phyloP scores from a whole-genome alignment of 192 early-diverging fungal species.

The Podila verticillata region DNA sequence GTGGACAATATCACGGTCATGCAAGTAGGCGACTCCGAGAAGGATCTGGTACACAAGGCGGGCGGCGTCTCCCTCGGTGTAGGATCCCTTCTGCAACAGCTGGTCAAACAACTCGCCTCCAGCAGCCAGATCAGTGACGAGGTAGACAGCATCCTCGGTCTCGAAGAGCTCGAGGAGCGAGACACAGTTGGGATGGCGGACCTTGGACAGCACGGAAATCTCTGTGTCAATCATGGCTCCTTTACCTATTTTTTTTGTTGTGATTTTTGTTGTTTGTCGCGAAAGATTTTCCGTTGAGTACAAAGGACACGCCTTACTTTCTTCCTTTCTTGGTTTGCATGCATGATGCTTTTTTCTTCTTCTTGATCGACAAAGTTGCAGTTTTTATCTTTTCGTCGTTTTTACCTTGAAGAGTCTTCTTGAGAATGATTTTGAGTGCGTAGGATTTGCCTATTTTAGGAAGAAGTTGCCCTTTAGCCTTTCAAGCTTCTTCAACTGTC shows the following conservation, averaged over 20 bases:
- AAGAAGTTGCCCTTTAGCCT: background rate
- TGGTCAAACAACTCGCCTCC: conserved; percentile 93
- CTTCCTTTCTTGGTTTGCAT: background rate
- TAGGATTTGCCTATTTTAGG: conserved; percentile 55
- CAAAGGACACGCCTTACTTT: background rate
- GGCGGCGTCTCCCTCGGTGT: conserved; percentile 85
- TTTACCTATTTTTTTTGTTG: conserved; percentile 54
- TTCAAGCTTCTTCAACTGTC: too few species aligned
- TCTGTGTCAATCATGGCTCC: conserved; percentile 72
- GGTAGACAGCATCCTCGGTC: conserved; percentile 75
- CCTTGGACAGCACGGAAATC: conserved; percentile 73
- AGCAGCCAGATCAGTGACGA: conserved; percentile 77
- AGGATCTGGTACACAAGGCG: conserved; percentile 78
- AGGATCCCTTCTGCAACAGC: conserved; percentile 76
- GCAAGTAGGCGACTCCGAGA: conserved; percentile 88
- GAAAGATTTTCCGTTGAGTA: conserved; percentile 3
- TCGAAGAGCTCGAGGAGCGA: conserved; percentile 79
- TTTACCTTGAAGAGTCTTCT: conserved; percentile 57
- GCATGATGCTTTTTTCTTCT: background rate
- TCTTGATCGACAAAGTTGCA: too few species aligned
- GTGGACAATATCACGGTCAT: conserved; percentile 88
- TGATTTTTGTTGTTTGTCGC: background rate
- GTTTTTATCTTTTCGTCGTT: too few species aligned
- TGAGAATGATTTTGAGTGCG: conserved; percentile 41
- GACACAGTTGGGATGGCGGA: conserved; percentile 89